Evolutionary conservation across 768 basidiomycete species (phyloP).

Genomic region (Neoboletus subvelutipes): DNA sequence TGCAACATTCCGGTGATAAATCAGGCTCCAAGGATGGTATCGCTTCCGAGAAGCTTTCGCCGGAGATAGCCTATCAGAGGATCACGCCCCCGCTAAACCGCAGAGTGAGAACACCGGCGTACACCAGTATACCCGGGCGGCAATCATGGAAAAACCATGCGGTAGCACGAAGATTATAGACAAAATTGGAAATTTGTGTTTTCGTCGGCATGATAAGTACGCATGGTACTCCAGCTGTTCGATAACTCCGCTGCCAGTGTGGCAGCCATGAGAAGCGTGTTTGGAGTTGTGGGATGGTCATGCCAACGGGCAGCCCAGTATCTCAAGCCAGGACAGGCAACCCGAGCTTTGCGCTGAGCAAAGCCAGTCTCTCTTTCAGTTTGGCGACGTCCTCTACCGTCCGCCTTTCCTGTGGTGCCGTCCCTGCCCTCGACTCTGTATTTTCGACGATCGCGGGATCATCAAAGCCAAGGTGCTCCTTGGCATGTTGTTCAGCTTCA

Average conservation of each 20-base stretch:
- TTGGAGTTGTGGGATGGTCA: background rate
- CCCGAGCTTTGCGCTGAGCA: constrained; percentile 34
- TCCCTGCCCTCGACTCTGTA: constrained; percentile 37
- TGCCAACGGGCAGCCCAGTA: background rate
- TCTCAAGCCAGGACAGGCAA: constrained; percentile 23
- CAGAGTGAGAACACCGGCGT: background rate
- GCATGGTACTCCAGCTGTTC: background rate
- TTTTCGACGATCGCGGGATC: constrained; percentile 34
- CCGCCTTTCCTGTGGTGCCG: constrained; percentile 23
- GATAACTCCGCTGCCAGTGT: background rate
- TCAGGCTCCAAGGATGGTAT: background rate
- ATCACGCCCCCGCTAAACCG: background rate
- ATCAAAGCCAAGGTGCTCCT: constrained; percentile 52
- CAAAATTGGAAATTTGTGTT: background rate
- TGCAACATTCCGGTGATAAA: background rate
- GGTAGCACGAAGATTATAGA: background rate
- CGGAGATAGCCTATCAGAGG: background rate
- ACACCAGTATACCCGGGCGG: background rate
- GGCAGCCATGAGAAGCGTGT: background rate
- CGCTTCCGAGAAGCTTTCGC: background rate
- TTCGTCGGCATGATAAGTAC: background rate
- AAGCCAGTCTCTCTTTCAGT: constrained; percentile 38
- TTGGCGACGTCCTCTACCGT: constrained; percentile 41
- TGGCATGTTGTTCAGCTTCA: constrained; percentile 77
- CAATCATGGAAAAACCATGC: background rate